A percentile compares a stretch with the other conserved stretches of the same genome.
These are phyloP conservation scores for Fusarium multiceps DNA, from an alignment of 2,329 filamentous ascomycete genomes.

Conservation along the genomic window DNA sequence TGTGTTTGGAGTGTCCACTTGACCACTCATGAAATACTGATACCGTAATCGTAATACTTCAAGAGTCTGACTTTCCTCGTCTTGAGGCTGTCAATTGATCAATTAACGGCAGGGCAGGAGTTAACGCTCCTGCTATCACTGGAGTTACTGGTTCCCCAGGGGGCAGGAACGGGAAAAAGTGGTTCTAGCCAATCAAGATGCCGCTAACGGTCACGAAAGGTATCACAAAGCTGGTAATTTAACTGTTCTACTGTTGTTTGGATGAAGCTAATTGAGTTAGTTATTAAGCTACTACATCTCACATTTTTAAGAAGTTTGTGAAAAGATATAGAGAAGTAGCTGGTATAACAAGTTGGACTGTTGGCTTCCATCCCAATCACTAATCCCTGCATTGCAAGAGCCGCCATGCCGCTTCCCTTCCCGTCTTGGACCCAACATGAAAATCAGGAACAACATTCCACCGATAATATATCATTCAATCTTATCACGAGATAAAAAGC, in stretches of 20 bases:
- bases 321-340: not conserved
- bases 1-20: not conserved
- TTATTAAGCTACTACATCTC: rapidly evolving
- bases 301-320: rapidly evolving
- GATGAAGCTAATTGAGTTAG: not conserved
- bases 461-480: not conserved
- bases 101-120: not conserved
- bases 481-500: not conserved
- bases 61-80: not conserved
- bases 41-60: not conserved
- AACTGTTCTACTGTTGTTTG: rapidly evolving
- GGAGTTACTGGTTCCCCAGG: not conserved
- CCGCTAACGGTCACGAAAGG: not conserved
- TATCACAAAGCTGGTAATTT: not conserved
- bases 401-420: not conserved
- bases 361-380: not conserved
- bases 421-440: not conserved
- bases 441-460: not conserved
- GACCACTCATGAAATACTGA: not conserved
- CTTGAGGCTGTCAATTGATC: not conserved
- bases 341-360: not conserved
- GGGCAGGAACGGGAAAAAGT: not conserved
- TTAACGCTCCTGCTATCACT: not conserved
- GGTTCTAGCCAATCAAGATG: not conserved
- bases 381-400: not conserved